A percentile compares a stretch with the other conserved stretches of the same genome.
Conservation (phyloP, 2,329 filamentous ascomycete genomes). For the Neurospora crassa region DNA sequence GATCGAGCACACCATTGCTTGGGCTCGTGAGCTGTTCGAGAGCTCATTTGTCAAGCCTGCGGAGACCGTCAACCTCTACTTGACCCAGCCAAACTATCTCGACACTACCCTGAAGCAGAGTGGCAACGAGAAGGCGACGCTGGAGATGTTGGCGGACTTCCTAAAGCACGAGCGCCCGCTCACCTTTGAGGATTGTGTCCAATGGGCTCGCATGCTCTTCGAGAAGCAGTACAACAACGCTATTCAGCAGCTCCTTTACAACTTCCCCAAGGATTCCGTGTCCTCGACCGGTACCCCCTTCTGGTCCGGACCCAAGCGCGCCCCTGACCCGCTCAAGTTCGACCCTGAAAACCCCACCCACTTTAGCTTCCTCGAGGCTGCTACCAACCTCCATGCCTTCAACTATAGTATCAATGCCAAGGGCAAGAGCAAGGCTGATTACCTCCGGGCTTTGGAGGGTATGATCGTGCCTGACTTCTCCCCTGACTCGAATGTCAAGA, state of each 20-base stretch:
- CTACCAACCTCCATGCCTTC: conserved; percentile 88
- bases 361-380: conserved; percentile 78
- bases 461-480: conserved; percentile 95
- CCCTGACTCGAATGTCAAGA: conserved; percentile 85
- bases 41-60: conserved; percentile 87
- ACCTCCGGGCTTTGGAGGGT: conserved; percentile 72
- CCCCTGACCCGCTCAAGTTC: conserved; percentile 84
- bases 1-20: conserved; percentile 98
- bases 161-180: conserved; percentile 85
- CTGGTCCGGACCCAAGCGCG: conserved; percentile 98
- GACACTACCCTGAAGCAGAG: conserved; percentile 81
- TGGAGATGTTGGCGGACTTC: conserved; percentile 84
- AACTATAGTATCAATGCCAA: conserved; percentile 96
- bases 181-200: conserved; percentile 91
- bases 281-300: conserved; percentile 86
- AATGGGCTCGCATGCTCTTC: conserved; percentile 88
- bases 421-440: conserved; percentile 58
- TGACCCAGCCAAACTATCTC: conserved; percentile 85
- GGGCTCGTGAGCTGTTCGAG: conserved; percentile 94
- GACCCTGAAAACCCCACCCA: conserved; percentile 78
- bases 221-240: conserved; percentile 96
- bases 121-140: conserved; percentile 86
- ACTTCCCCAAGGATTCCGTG: conserved; percentile 89
- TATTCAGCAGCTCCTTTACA: conserved; percentile 89
- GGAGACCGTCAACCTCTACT: conserved; percentile 87